Base-by-base conservation (phyloP, 805 yeast species). In the Priceomyces carsonii region DNA sequence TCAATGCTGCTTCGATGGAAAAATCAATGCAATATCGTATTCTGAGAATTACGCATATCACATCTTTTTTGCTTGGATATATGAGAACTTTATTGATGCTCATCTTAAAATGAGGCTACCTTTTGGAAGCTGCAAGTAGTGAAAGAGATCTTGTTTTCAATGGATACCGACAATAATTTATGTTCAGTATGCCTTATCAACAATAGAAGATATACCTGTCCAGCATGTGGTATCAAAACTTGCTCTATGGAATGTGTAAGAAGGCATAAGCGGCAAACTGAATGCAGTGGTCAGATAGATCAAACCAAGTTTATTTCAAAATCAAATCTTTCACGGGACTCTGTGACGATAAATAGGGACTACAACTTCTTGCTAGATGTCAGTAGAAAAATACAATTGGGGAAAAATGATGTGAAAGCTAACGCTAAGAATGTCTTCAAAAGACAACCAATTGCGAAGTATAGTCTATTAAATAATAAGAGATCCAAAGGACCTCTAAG, bases 181-280 rank as follows among this genome's bases (percentile, higher is more conserved):
- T 67, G 73, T 46, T 42, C 58, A 10, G 54, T 68, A 25, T 68
- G 74, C 39, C 62, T 59, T 12, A 43, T 50, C n/a, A 53, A 57
- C 24, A 43, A 43, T 8, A 65, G 69, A 38, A 84, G 81, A 50
- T 90, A 90, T 55, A 79, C 72, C 9, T 90, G 97, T 56, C 96
- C 96, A 0, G 81, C 82, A 12, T 90, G 97, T 52, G 61, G 63
- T 5, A 55, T 65, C 4, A 69, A 62, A 38, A 83, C 91, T 0
- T 90, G 97, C 54, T 78, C 85, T 0, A 53, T 85, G 5, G 69
- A 50, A 6, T 90, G 96, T 62, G 85, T 84, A 18, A 78, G 75
- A 41, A 53, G 69, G 15, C 97, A 90, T 52, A 88, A 88, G 57
- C 48, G 45, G 4, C 73, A 74, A 33, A 61, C 74, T 6, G 67